Evolutionary conservation across 768 basidiomycete genomes (phyloP).

Genomic region (Cystofilobasidium bisporidii): DNA sequence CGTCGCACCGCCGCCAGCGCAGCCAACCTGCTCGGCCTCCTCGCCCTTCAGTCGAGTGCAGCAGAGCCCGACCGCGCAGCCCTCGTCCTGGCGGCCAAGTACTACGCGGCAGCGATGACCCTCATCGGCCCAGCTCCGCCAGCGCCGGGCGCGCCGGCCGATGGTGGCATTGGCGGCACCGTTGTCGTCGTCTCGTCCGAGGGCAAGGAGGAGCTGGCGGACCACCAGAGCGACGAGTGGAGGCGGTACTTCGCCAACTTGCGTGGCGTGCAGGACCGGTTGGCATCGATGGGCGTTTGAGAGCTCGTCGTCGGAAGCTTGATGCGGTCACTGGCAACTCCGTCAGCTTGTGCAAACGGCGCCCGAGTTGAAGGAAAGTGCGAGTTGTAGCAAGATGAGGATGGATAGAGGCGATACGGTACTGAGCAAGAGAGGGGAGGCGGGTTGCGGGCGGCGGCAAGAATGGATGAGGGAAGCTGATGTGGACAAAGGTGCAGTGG

Average conservation of each 20-base stretch:
- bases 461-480: no score
- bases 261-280: neutral
- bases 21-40: conserved; percentile 16
- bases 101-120: conserved; percentile 2
- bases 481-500: no score
- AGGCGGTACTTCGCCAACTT: neutral
- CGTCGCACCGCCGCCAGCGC: conserved; percentile 6
- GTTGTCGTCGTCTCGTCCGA: no score
- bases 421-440: no score
- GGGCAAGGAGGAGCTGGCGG: neutral
- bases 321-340: no score
- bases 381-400: no score
- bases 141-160: no score
- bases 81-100: neutral
- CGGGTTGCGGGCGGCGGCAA: no score
- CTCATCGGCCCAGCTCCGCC: neutral
- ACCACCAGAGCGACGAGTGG: neutral
- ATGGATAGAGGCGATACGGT: no score
- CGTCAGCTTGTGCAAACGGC: no score
- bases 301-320: no score
- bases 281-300: neutral
- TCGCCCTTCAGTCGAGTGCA: neutral
- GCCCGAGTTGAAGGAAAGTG: no score
- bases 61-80: neutral
- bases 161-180: neutral